Conservation (phyloP, 2,329 filamentous ascomycete genomes). For the Cryphonectria nitschkei region DNA sequence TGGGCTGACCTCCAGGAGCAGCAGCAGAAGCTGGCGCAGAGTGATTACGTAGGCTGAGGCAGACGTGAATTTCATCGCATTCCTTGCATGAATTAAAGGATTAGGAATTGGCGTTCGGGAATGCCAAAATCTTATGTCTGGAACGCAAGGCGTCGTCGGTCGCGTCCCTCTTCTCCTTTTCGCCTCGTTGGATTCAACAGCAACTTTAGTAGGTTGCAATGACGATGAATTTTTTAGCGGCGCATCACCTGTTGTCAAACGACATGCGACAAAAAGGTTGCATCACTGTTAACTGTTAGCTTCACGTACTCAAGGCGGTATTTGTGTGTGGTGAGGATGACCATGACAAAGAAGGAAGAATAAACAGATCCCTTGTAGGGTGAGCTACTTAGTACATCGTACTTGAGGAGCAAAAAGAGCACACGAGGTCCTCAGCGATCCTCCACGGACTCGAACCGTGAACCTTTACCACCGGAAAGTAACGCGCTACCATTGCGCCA, state of each 20-base stretch:
- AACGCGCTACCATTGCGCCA: conserved; percentile 34
- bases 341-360: neutral
- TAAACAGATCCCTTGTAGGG: neutral
- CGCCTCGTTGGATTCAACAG: conserved; percentile 45
- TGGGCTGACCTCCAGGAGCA: conserved; percentile 83
- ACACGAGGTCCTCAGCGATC: conserved; percentile 21
- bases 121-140: neutral
- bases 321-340: neutral
- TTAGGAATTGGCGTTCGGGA: neutral
- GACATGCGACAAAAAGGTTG: neutral
- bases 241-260: neutral
- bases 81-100: neutral
- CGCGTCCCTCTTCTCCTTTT: neutral
- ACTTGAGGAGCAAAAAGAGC: conserved; percentile 2
- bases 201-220: neutral
- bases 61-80: neutral
- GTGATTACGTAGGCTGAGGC: neutral
- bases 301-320: neutral
- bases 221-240: neutral
- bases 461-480: conserved; percentile 22
- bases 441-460: conserved; percentile 11
- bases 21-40: conserved; percentile 58
- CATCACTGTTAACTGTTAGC: neutral
- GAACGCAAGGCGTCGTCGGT: neutral
- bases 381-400: neutral